A percentile compares a stretch with the other conserved stretches of the same genome.
These are phyloP conservation scores for Protomyces lactucae-debilis DNA, from an alignment of 1,139 yeast species.

Conservation along the genomic window DNA sequence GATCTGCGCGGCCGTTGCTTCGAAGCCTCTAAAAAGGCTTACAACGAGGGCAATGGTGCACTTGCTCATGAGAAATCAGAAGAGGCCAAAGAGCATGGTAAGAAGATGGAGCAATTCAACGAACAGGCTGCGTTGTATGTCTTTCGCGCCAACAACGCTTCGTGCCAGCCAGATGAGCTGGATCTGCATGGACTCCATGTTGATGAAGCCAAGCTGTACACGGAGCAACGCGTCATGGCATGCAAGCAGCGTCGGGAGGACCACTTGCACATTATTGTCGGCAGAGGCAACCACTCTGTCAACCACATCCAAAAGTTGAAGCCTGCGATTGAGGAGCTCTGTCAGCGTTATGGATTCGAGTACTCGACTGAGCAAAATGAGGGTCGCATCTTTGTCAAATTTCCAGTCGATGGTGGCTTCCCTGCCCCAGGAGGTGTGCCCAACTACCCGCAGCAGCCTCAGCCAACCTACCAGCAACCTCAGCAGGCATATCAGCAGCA, in stretches of 20 bases:
- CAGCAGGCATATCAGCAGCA: conserved; percentile 32
- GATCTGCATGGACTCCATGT: conserved; percentile 90
- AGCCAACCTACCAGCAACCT: conserved; percentile 12
- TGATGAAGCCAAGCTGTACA: conserved; percentile 74
- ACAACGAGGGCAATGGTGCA: conserved; percentile 11
- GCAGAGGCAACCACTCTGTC: conserved; percentile 85
- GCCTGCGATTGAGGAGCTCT: conserved; percentile 80
- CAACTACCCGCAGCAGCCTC: conserved; percentile 8
- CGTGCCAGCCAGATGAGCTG: conserved; percentile 75
- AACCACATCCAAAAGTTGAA: conserved; percentile 79
- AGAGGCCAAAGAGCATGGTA: conserved; percentile 40
- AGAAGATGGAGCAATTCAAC: conserved; percentile 64
- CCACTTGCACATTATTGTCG: conserved; percentile 60
- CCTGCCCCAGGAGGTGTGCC: conserved; percentile 21
- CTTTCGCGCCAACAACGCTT: conserved; percentile 80
- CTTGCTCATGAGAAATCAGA: conserved; percentile 21
- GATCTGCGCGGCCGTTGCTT: conserved; percentile 51
- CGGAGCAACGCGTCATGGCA: conserved; percentile 67
- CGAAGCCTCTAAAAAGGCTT: conserved; percentile 37
- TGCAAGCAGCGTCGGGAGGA: conserved; percentile 58
- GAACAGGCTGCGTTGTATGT: conserved; percentile 83
- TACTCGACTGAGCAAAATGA: conserved; percentile 64
- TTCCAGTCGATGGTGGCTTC: conserved; percentile 37
- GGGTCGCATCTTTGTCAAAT: conserved; percentile 73
- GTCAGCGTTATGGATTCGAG: conserved; percentile 58